Percentiles rank a stretch among this genome's conserved stretches.
Conservation (phyloP, 306 rosid species). For the Prunus davidiana region DNA sequence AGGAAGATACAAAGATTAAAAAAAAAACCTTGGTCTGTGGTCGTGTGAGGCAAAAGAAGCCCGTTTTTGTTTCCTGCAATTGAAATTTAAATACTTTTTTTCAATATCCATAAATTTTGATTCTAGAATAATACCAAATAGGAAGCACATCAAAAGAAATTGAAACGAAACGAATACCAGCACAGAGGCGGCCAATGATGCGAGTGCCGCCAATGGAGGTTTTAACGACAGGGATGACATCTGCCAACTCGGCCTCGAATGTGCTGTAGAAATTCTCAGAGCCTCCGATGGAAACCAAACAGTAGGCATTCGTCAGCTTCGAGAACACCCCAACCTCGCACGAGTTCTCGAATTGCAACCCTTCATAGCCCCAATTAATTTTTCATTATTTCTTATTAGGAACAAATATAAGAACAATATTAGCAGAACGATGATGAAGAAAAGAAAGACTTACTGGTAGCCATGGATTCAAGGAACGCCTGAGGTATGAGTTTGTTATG, state of each 20-base stretch:
- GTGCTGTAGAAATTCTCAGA: slow-evolving; percentile 89
- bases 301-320: slow-evolving; percentile 92
- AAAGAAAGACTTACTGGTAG: slow-evolving; percentile 10
- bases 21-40: slow-evolving; percentile 81
- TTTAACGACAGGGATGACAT: slow-evolving; percentile 79
- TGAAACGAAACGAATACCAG: slow-evolving; percentile 42
- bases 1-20: not conserved
- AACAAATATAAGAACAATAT: not conserved
- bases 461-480: slow-evolving; percentile 6
- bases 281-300: slow-evolving; percentile 97
- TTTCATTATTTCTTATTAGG: not conserved
- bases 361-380: slow-evolving; percentile 28
- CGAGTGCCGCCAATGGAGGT: slow-evolving; percentile 86
- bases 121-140: not conserved
- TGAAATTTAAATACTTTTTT: not conserved
- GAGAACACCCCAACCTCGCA: slow-evolving; percentile 93
- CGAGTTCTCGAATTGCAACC: slow-evolving; percentile 86
- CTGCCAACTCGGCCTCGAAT: slow-evolving; percentile 78
- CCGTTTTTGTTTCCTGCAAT: slow-evolving; percentile 88
- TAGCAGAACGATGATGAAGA: not conserved
- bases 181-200: slow-evolving; percentile 90
- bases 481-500: not conserved
- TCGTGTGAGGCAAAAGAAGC: slow-evolving; percentile 87
- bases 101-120: not conserved
- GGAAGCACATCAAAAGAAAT: not conserved